Evolutionary conservation across 2,329 filamentous ascomycete species (phyloP), one percentile per base, ranked within the genome.

Genomic region (Cordyceps sp.): DNA sequence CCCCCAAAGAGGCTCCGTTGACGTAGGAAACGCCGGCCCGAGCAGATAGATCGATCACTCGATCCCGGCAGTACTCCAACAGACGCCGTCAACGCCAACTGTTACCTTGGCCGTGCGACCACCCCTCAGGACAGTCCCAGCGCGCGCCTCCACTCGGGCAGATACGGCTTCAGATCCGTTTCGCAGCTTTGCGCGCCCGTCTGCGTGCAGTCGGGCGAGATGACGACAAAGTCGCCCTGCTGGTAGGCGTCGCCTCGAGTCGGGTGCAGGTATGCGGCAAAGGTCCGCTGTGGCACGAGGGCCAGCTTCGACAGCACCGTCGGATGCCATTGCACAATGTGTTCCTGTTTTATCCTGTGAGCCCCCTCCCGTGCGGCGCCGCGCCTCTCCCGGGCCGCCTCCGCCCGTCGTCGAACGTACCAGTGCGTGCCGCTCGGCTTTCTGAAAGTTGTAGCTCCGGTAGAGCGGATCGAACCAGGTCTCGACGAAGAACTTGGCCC

Each of bases 401-500:
- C n/a, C n/a, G n/a, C n/a, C n/a, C n/a, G n/a, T n/a, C n/a, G n/a
- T n/a, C n/a, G n/a, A n/a, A 52, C 74, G 50, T 62, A 85, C 90
- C 61, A 98, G 57, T 31, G 88, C 86, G 60, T 98, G 88, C 17
- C 67, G 72, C 55, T 98, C 90, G 0, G 84, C 86, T 53, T 92
- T 94, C 48, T 92, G 83, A 48, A 98, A 98, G 50, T 93, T 93
- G 59, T 98, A 98, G 42, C 68, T 81, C 40, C 88, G 69, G 57
- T 93, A 98, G 27, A 96, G 61, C 30, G 90, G 90, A 51, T 96
- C 85, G 48, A 90, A 93, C 90, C 90, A 98, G 1, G 82, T 79
- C 51, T 98, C 90, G 14, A 96, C 57, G 48, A 98, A 83, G 61
- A 81, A 98, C 48, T 79, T 80, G 28, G 82, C 80, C 83, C 88